Evolutionary conservation across 2,329 filamentous ascomycete species (phyloP).

Genomic region (Aciculosporium take): DNA sequence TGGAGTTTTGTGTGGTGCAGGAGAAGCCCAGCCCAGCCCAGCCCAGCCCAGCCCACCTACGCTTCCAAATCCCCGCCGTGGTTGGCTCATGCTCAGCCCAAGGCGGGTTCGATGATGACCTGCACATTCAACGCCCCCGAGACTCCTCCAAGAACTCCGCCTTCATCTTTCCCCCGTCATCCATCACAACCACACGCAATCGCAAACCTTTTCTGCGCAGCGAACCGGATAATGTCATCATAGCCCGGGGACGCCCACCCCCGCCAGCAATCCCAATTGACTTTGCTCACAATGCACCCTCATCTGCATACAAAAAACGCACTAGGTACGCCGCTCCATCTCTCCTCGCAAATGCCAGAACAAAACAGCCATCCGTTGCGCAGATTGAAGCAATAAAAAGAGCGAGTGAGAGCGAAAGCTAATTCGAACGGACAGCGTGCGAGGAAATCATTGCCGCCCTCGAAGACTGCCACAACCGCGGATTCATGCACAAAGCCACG

Average conservation of each 20-base stretch:
- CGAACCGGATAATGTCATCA: background rate
- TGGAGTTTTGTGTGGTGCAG: too few relatives aligned
- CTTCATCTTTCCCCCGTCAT: background rate
- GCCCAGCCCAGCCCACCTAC: background rate
- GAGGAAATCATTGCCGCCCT: conserved; percentile 87
- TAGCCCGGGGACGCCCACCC: background rate
- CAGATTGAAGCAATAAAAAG: background rate
- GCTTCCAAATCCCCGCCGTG: too few relatives aligned
- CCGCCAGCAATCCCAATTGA: background rate
- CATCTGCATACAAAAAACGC: conserved; percentile 92
- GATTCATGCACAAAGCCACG: conserved; percentile 81
- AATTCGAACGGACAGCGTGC: conserved; percentile 54
- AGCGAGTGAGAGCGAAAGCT: background rate
- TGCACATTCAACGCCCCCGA: too few relatives aligned
- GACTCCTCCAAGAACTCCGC: background rate
- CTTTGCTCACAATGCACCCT: conserved; percentile 67
- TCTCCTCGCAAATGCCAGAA: background rate
- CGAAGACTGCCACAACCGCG: conserved; percentile 85
- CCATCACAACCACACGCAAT: too few relatives aligned
- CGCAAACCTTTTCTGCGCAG: too few relatives aligned
- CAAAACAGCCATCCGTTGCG: too few relatives aligned
- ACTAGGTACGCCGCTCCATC: conserved; percentile 41
- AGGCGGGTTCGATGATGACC: too few relatives aligned
- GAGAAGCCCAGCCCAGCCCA: background rate
- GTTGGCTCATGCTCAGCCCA: too few relatives aligned